phyloP scores from a whole-genome alignment of 345 rosid genomes.

The Pugionium cornutum region DNA sequence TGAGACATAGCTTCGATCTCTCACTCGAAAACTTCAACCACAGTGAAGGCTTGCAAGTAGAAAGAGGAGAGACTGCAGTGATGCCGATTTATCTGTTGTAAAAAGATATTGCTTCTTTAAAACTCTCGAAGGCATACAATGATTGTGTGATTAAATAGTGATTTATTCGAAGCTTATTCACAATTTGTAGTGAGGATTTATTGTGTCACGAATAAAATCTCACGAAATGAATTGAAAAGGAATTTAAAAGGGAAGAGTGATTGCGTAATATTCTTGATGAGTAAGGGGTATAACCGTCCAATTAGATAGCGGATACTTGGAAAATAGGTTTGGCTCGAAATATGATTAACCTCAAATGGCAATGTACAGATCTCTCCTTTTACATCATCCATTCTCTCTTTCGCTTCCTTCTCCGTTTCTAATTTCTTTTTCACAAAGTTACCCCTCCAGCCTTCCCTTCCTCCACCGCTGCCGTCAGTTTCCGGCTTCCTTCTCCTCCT shows the following conservation, averaged over 20 bases:
- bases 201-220: too few species aligned
- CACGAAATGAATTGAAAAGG: too few species aligned
- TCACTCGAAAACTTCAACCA: background rate
- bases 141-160: background rate
- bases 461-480: slow-evolving; percentile 22
- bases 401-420: slow-evolving; percentile 9
- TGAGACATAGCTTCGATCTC: slow-evolving; percentile 36
- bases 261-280: background rate
- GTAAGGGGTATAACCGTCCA: slow-evolving; percentile 7
- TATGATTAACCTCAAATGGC: slow-evolving; percentile 36
- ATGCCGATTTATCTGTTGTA: background rate
- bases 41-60: slow-evolving; percentile 9
- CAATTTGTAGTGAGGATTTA: too few species aligned
- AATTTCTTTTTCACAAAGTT: slow-evolving; percentile 32
- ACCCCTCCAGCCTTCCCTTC: slow-evolving; percentile 42
- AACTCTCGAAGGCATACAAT: background rate
- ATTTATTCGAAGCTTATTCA: too few species aligned
- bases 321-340: background rate
- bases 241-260: too few species aligned
- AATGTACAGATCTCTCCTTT: slow-evolving; percentile 37
- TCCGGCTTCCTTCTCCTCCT: slow-evolving; percentile 24
- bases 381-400: slow-evolving; percentile 17
- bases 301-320: background rate
- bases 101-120: background rate
- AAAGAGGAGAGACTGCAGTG: background rate